Conservation (phyloP, 306 rosid genomes). For the Purshia tridentata region DNA sequence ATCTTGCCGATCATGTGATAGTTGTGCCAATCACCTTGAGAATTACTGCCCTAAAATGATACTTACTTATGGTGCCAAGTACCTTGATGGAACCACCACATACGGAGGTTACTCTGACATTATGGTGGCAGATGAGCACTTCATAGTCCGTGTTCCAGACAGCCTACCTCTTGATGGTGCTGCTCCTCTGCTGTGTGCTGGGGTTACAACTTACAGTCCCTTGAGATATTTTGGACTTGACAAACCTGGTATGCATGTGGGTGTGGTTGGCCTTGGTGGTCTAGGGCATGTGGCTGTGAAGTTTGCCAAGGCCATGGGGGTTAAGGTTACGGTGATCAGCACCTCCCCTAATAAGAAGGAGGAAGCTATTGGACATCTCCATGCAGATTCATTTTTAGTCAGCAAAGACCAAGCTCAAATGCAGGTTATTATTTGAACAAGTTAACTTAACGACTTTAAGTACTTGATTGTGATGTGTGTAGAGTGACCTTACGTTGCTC, state of each 20-base stretch:
- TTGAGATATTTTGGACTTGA: conserved; percentile 37
- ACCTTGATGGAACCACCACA: conserved; percentile 41
- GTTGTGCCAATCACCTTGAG: conserved; percentile 44
- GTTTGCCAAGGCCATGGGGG: conserved; percentile 58
- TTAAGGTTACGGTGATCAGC: conserved; percentile 48
- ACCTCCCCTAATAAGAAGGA: conserved; percentile 47
- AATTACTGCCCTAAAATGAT: conserved; percentile 43
- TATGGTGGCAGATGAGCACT: conserved; percentile 48
- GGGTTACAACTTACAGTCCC: conserved; percentile 60
- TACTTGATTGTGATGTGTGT: not conserved
- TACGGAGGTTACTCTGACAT: conserved; percentile 54
- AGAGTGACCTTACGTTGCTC: not conserved
- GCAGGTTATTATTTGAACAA: conserved; percentile 16
- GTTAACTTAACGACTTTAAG: not conserved
- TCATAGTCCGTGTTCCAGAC: conserved; percentile 40
- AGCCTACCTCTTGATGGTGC: conserved; percentile 43
- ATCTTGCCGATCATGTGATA: conserved; percentile 48
- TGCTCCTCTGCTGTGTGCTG: conserved; percentile 63
- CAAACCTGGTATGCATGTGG: conserved; percentile 43
- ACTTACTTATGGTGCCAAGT: conserved; percentile 23
- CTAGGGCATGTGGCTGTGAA: conserved; percentile 56
- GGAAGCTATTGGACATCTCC: conserved; percentile 42
- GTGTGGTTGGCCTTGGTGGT: conserved; percentile 60
- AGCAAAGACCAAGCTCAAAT: conserved; percentile 43
- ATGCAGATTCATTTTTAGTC: conserved; percentile 48